These are phyloP conservation scores for Scleroderma citrinum DNA, from an alignment of 768 basidiomycete species.

Conservation along the genomic window DNA sequence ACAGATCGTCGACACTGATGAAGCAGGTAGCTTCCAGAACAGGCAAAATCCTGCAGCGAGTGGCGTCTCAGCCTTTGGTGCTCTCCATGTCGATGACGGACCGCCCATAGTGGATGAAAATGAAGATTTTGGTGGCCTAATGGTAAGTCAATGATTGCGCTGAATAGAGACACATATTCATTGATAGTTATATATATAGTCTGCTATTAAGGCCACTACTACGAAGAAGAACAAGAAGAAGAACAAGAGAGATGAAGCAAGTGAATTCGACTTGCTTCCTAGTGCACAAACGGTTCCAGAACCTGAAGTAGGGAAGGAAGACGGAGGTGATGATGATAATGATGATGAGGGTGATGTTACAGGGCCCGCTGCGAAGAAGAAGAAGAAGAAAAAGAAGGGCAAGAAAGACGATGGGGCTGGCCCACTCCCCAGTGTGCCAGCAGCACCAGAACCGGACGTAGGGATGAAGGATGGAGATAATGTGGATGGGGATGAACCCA, in stretches of 20 bases:
- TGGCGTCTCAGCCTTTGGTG: conserved; percentile 49
- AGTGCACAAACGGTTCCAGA: background rate
- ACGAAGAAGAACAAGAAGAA: conserved; percentile 51
- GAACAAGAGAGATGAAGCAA: conserved; percentile 56
- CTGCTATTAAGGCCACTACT: conserved; percentile 53
- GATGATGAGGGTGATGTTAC: conserved; percentile 1
- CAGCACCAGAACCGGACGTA: conserved; percentile 30
- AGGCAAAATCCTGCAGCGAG: conserved; percentile 19
- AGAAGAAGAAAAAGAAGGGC: conserved; percentile 18
- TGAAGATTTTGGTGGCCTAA: conserved; percentile 67
- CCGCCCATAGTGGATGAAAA: conserved; percentile 49
- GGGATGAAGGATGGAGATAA: conserved; percentile 37
- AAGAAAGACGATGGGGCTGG: conserved; percentile 20
- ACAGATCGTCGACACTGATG: conserved; percentile 35
- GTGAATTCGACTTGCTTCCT: conserved; percentile 40
- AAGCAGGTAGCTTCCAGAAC: conserved; percentile 30
- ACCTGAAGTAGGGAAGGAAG: conserved; percentile 17
- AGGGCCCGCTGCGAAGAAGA: conserved; percentile 4
- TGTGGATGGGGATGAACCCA: conserved; percentile 42
- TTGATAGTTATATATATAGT: conserved; percentile 33
- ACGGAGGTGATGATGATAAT: conserved; percentile 32
- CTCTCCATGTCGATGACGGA: conserved; percentile 39
- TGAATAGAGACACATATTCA: conserved; percentile 4
- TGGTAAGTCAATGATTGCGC: conserved; percentile 43
- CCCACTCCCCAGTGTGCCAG: conserved; percentile 17